A percentile compares a stretch with the other conserved stretches of the same genome.
These are phyloP conservation scores for Pseudoperonospora humuli DNA, from an alignment of 352 stramenopile genomes.

Conservation along the genomic window DNA sequence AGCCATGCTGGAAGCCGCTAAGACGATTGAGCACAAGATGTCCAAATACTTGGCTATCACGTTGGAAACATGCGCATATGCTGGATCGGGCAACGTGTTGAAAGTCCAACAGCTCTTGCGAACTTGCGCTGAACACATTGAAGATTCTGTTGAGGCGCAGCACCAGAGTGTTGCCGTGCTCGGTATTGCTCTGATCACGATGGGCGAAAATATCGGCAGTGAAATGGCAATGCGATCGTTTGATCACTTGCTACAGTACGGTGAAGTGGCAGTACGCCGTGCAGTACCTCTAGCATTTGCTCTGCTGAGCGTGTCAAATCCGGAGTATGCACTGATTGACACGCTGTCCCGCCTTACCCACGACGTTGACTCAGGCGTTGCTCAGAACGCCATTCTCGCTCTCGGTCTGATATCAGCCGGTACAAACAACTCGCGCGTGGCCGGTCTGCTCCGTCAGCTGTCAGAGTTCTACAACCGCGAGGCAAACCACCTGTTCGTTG, in stretches of 20 bases:
- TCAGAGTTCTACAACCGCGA: constrained; percentile 98
- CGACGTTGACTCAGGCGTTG: constrained; percentile 94
- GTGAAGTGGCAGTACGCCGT: constrained; percentile 94
- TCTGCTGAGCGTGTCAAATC: constrained; percentile 95
- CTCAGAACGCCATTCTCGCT: constrained; percentile 95
- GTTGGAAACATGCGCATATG: constrained; percentile 97
- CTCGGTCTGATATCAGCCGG: constrained; percentile 95
- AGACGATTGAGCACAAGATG: constrained; percentile 97
- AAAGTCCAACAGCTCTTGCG: constrained; percentile 98
- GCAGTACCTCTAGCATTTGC: constrained; percentile 96
- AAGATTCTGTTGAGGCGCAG: constrained; percentile 68
- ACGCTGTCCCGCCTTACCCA: constrained; percentile 97
- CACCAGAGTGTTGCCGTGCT: constrained; percentile 94
- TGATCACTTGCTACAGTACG: constrained; percentile 99
- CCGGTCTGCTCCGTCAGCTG: constrained; percentile 93
- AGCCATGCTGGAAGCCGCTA: constrained; percentile 96
- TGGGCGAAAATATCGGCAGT: constrained; percentile 94
- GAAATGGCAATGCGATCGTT: constrained; percentile 99
- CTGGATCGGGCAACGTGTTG: constrained; percentile 97
- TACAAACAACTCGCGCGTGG: constrained; percentile 99
- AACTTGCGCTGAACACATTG: constrained; percentile 95
- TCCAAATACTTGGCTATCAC: constrained; percentile 95
- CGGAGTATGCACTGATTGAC: constrained; percentile 94
- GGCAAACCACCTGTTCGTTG: constrained; percentile 95
- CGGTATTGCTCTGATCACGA: constrained; percentile 96